Evolutionary conservation across 1,284 basidiomycete species (phyloP).

Genomic region (Puccinia triticina): DNA sequence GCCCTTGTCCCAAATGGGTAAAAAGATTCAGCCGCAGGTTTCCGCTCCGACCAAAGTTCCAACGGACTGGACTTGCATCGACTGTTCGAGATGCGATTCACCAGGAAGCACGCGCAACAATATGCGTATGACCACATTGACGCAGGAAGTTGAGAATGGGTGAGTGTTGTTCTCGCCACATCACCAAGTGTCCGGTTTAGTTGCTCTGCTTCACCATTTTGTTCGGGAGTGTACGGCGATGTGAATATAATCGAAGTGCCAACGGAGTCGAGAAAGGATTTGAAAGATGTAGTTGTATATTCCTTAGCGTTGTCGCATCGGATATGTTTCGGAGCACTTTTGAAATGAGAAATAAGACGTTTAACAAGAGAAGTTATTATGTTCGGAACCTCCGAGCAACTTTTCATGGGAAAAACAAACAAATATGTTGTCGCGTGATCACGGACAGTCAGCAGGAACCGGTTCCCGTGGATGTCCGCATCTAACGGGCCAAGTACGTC

Average conservation of each 20-base stretch:
- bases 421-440: constrained; percentile 1
- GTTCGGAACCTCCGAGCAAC: neutral
- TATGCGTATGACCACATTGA: constrained; percentile 19
- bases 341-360: neutral
- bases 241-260: neutral
- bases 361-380: neutral
- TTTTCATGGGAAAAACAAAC: constrained; percentile 15
- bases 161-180: neutral
- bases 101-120: neutral
- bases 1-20: constrained; percentile 3
- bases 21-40: neutral
- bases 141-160: neutral
- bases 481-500: constrained; percentile 11
- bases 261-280: neutral
- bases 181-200: constrained; percentile 27
- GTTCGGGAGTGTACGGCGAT: constrained; percentile 6
- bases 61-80: neutral
- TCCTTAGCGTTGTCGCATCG: constrained; percentile 13
- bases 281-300: neutral
- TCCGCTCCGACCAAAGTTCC: neutral
- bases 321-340: neutral
- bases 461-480: neutral
- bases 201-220: constrained; percentile 25
- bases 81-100: constrained; percentile 5
- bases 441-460: neutral